Evolutionary conservation across 768 basidiomycete genomes (phyloP), one percentile per base, ranked within the genome.

Genomic region (Cantharellus cinnabarinus): DNA sequence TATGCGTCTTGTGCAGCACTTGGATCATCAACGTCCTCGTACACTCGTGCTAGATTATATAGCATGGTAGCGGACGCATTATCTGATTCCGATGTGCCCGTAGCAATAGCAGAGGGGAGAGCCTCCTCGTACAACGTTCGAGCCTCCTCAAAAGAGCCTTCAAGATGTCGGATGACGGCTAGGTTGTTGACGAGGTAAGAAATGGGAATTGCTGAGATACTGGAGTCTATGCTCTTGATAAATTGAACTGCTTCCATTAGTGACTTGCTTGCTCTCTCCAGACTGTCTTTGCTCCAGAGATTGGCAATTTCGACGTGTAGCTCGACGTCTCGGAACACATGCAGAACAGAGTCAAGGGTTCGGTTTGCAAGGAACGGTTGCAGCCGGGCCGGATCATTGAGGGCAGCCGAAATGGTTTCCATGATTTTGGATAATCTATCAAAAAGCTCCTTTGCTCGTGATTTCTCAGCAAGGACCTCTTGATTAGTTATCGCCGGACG

Each of bases 301-400:
- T 82, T 79, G 5, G 89, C 89, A 61, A 97, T 81, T 68, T 97
- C 93, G n/a, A 82, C 71, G 63, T 89, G 84, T 77, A 97, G 80
- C 61, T 94, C 86, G 57, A 85, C 72, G 65, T 99, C 94, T 63
- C 65, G 56, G 67, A 65, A 50, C 29, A 65, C 60, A 20, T 62
- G 63, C 50, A 69, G 69, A 4, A 70, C 38, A 20, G 61, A 40
- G 39, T 50, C 37, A 37, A 54, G 10, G 38, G 10, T 10, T 7
- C 52, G 52, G 35, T 10, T 10, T 5, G 41, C 5, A 29, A 29
- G 20, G 20, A 29, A 29, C 20, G 20, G 20, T 14, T 38, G 52
- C 14, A 14, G 52, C 37, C 7, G 10, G 15, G 15, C 42, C 39
- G 37, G 14, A 14, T 44, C 39, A 50, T 56, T 52, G 39, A 41